phyloP scores from a whole-genome alignment of 2,329 filamentous ascomycete genomes.

The Pezicula neosporulosa region DNA sequence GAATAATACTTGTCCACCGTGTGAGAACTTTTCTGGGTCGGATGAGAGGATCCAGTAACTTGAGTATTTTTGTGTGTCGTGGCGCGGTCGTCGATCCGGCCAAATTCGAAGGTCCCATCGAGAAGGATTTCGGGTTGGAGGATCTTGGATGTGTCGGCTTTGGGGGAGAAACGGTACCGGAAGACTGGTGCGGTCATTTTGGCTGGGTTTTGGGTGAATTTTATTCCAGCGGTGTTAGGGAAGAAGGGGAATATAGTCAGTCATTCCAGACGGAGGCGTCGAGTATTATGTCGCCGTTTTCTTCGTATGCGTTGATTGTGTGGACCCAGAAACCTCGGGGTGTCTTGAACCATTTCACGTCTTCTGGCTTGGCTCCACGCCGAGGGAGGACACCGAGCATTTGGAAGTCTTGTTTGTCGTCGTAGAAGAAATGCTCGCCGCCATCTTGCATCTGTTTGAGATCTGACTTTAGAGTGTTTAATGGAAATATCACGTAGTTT shows the following conservation, averaged over 20 bases:
- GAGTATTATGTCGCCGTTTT: background rate
- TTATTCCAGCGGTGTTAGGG: background rate
- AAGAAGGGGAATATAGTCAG: background rate
- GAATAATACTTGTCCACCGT: background rate
- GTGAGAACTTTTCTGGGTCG: background rate
- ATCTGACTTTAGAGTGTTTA: background rate
- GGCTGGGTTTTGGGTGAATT: background rate
- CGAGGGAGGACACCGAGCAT: background rate
- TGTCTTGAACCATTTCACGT: background rate
- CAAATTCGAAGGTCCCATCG: constrained; percentile 18
- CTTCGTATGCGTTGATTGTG: background rate
- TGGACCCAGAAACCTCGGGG: background rate
- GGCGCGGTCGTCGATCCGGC: background rate
- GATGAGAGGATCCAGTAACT: background rate
- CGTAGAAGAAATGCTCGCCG: background rate
- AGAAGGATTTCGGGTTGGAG: constrained; percentile 58
- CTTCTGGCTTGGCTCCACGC: background rate
- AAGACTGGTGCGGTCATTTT: background rate
- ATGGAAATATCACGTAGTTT: constrained; percentile 30
- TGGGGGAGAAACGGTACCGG: constrained; percentile 43
- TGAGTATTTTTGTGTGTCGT: background rate
- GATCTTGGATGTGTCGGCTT: constrained; percentile 51
- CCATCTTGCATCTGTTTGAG: background rate
- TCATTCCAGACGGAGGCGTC: background rate
- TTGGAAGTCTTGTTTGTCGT: background rate